Base-by-base conservation (phyloP, 2,329 filamentous ascomycete genomes). In the Emmonsiellopsis sp. region DNA sequence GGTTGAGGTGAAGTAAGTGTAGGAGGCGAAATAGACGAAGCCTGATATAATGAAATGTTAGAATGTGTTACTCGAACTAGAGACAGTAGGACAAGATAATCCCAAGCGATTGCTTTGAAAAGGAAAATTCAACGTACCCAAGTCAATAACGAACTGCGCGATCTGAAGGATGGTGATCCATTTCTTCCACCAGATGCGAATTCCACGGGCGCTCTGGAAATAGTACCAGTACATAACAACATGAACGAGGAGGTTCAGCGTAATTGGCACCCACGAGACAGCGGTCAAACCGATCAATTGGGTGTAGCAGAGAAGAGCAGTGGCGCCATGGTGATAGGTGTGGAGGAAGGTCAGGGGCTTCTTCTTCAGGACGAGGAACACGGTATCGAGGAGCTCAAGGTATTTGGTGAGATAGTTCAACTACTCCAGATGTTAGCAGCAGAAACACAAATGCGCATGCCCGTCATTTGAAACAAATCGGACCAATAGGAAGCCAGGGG, bases 141-240 rank as follows among this genome's bases (percentile, higher is more conserved):
- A 85, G 73, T 95, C 90, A 70, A 95, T 89, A 69, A 95, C 80
- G 75, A 95, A 95, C 72, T 95, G 90, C 65, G 85, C 83, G 72
- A 95, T 95, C 75, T 95, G 90, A 65, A 95, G 85, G 66, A 89
- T 86, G 62, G 90, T 95, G 68, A 95, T 91, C 86, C 90, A 95
- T 76, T 95, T 87, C 84, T 95, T 95, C 90, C 90, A 95, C 89
- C 89, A 94, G 73, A 95, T 89, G 66, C 84, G 84, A 72, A 95
- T 82, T 63, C 90, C 90, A 63, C 90, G 88, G 50, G 90, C 89
- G 67, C 87, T 89, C 79, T 95, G 89, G 83, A 95, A 95, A 81
- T 95, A 95, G 83, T 95, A 95, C 89, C 89, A 95, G 84, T 95
- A 95, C 89, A 95, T 95, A 71, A 95, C 86, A 55, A 95, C 89